Evolutionary conservation across 1,284 basidiomycete genomes (phyloP), one percentile per base, ranked within the genome.

Genomic region (Mixia osmundae): DNA sequence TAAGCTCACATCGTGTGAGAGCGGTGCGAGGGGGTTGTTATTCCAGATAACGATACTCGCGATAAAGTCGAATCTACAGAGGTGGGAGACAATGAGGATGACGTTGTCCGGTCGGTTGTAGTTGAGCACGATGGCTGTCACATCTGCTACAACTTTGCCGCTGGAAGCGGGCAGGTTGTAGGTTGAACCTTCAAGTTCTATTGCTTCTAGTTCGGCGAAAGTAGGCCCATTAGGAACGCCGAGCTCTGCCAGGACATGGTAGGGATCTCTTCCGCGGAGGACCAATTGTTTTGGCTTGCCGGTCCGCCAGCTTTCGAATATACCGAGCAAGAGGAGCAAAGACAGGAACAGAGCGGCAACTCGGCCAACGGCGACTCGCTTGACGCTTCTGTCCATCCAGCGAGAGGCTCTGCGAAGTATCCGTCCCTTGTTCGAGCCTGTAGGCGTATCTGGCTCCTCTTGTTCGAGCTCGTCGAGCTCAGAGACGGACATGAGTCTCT

Each of bases 31-130:
- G 15, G 48, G 49, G 24, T 51, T 50, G 40, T 51, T 51, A 40
- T 51, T 51, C 44, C 44, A 47, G 5, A 51, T 38, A 18, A 42
- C 9, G 15, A 49, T 39, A 4, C 22, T 30, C 7, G 42, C 37
- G 33, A 51, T 44, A 30, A 51, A 44, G 2, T 26, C 30, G 33
- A 44, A 45, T 24, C 33, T 40, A 34, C 48, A 49, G 18, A 51
- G 37, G 19, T 43, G 38, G 5, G 44, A 44, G 16, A 50, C 27
- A 15, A 48, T 43, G 16, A 50, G 41, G 8, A 24, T 21, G 18
- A 50, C 36, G 31, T 49, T 51, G 7, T 47, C 44, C 5, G 43
- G 40, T 15, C 49, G 37, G 33, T 49, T 50, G 46, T 47, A 51
- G 25, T 47, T 48, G 15, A 51, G 34, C 10, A 51, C 30, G n/a